A percentile compares a stretch with the other conserved stretches of the same genome.
These are phyloP conservation scores for Symbiodinium pilosum DNA, from an alignment of 73 alveolate species.

Conservation along the genomic window DNA sequence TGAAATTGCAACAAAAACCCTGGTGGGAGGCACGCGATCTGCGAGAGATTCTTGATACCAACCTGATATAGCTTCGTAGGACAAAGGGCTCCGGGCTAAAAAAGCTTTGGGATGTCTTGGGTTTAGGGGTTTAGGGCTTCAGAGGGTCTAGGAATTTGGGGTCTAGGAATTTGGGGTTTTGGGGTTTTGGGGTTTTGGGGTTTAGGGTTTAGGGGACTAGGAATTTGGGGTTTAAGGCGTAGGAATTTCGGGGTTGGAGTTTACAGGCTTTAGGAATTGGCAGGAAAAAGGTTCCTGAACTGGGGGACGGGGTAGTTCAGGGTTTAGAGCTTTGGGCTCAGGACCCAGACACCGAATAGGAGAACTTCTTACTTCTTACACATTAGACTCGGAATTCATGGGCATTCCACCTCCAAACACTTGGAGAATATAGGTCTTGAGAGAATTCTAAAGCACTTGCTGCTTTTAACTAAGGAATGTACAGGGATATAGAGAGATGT, in stretches of 20 bases:
- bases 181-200: neutral
- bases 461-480: neutral
- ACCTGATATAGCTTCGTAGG: neutral
- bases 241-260: too few species aligned
- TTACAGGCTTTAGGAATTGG: too few species aligned
- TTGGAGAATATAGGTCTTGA: neutral
- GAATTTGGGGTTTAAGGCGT: too few species aligned
- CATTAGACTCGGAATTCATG: neutral
- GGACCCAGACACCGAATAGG: neutral
- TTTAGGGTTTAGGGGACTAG: neutral
- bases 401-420: neutral
- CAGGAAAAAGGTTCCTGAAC: too few species aligned
- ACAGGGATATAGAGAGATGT: too few species aligned
- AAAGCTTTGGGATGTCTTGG: too few species aligned
- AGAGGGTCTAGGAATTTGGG: neutral
- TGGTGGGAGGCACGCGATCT: constrained; percentile 21
- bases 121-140: neutral
- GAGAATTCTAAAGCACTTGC: neutral
- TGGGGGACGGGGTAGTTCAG: too few species aligned
- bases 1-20: too few species aligned
- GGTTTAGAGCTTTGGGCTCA: neutral
- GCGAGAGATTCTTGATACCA: constrained; percentile 44
- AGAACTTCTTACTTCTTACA: neutral
- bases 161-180: neutral
- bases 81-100: neutral